A percentile compares a stretch with the other conserved stretches of the same genome.
phyloP scores from a whole-genome alignment of 202 grass and related monocot genomes.

The Panicum virgatum region DNA sequence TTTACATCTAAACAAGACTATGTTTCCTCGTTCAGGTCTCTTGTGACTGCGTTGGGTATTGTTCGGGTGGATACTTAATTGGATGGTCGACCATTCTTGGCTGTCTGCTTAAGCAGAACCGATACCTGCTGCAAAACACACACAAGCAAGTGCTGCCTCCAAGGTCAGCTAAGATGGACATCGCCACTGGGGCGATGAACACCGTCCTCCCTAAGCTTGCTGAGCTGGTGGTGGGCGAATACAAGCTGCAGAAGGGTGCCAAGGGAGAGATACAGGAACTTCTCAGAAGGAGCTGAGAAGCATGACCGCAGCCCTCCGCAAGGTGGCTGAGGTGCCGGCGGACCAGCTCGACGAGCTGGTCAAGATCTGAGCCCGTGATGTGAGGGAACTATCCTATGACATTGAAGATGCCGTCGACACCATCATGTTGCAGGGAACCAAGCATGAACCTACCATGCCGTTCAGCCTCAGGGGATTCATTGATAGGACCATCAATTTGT shows the following conservation, averaged over 20 bases:
- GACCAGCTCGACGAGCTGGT: background rate
- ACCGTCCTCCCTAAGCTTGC: background rate
- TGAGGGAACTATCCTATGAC: background rate
- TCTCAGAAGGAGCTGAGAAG: background rate
- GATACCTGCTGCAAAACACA: background rate
- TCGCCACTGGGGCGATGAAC: background rate
- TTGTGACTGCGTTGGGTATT: too few species aligned
- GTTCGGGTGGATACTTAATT: too few species aligned
- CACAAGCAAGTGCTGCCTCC: background rate
- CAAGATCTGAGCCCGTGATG: background rate
- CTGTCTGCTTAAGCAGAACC: too few species aligned
- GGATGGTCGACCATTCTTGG: too few species aligned
- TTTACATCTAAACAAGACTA: too few species aligned
- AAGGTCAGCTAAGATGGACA: background rate
- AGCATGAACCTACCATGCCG: accelerated
- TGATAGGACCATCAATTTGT: background rate
- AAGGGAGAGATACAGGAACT: background rate
- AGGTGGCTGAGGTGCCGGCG: background rate
- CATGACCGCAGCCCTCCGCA: background rate
- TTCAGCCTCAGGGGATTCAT: background rate
- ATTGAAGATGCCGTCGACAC: background rate
- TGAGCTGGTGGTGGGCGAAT: background rate
- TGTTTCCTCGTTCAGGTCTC: too few species aligned
- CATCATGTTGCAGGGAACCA: background rate
- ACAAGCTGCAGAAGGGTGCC: background rate